Evolutionary conservation across 148 eudicot genomes (phyloP), one percentile per base, ranked within the genome.

Genomic region (Cornus controversa): DNA sequence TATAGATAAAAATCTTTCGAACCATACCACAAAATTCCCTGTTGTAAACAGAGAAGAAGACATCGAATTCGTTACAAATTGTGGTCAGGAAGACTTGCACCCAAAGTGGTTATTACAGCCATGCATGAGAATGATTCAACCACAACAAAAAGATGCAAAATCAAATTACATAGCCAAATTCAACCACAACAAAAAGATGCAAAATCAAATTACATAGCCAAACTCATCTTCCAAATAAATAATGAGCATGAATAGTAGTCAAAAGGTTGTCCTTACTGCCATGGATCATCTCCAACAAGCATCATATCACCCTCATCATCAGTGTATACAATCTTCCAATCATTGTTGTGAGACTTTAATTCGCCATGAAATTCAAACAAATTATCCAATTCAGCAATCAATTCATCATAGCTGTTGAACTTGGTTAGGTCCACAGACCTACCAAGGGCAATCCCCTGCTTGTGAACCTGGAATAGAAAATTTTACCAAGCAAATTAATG

Each of bases 211-310:
- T 23, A 34, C 22, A 5, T 16, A 2, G 11, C 14, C 3, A 8
- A 57, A 14, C 22, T 29, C 34, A 36, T 79, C 50, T 45, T 1
- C 10, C 27, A 58, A 16, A 22, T 1, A 15, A 42, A 70, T 10
- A 25, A 24, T 34, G 66, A 11, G 58, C 65, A 67, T 24, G 57
- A 65, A 50, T 6, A 50, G 57, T 10, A 11, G 6, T 50, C 64
- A 58, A 58, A 73, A 54, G 75, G 23, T 78, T 36, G 50, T 75
- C 73, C 97, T 73, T 89, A 96, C 99, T 83, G 89, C 99, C 99
- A 96, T 5, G 99, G 99, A 78, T 96, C 99, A 78, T 96, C 99
- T 78, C 99, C 99, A 75, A 92, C 98, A 63, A 96, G 93, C 99
- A 96, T 96, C 99, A 89, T 92, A 77, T 96, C 99, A 75, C 91